A percentile compares a stretch with the other conserved stretches of the same genome.
Conservation (phyloP, 2,329 filamentous ascomycete genomes). For the Alternaria brassicicola region DNA sequence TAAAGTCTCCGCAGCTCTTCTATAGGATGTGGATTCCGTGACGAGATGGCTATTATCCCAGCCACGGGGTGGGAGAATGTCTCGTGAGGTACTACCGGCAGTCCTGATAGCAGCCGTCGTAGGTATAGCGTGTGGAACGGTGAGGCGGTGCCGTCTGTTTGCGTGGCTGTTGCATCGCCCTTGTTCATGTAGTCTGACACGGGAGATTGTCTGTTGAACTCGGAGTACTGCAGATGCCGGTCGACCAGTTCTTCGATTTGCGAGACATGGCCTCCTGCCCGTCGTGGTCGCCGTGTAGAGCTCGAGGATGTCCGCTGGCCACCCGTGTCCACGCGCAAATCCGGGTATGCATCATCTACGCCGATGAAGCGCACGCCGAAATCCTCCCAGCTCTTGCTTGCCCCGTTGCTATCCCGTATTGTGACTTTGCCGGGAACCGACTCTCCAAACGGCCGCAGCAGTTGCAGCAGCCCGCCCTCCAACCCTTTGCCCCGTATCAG, state of each 20-base stretch:
- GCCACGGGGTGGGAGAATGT: constrained; percentile 95
- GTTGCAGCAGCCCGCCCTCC: constrained; percentile 77
- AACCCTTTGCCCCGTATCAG: constrained; percentile 85
- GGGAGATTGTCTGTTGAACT: constrained; percentile 56
- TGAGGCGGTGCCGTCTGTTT: constrained; percentile 57
- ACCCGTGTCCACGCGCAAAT: constrained; percentile 39
- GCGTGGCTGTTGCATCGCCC: constrained; percentile 19
- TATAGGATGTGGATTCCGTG: constrained; percentile 80
- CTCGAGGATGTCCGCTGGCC: constrained; percentile 35
- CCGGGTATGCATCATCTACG: constrained; percentile 63
- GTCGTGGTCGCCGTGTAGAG: constrained; percentile 43
- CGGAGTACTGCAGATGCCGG: constrained; percentile 76
- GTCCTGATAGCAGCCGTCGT: constrained; percentile 78
- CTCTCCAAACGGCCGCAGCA: constrained; percentile 91
- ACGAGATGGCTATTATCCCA: constrained; percentile 93
- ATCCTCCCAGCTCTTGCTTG: constrained; percentile 83
- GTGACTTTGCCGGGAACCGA: constrained; percentile 84
- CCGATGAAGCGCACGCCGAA: constrained; percentile 86
- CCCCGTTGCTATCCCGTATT: constrained; percentile 86
- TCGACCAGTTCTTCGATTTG: constrained; percentile 83
- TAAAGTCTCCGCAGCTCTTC: constrained; percentile 87
- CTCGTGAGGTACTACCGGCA: constrained; percentile 82
- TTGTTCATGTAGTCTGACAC: constrained; percentile 53
- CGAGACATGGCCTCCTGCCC: constrained; percentile 61
- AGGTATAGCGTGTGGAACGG: constrained; percentile 88